A percentile compares a stretch with the other conserved stretches of the same genome.
These are phyloP conservation scores for Aquilaria yunnanensis DNA, from an alignment of 345 rosid genomes.

Conservation along the genomic window DNA sequence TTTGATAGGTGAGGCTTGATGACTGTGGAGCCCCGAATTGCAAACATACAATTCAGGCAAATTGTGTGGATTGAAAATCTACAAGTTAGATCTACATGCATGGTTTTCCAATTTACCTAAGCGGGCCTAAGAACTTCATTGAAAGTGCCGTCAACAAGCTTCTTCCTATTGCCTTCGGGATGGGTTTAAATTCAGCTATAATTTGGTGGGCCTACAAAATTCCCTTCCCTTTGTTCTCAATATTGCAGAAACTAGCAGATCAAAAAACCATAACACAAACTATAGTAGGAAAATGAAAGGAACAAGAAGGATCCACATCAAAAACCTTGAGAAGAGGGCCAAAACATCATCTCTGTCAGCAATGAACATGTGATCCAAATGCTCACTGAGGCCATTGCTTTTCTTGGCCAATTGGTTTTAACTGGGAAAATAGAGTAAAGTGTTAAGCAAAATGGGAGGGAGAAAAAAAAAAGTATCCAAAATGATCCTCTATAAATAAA, in stretches of 20 bases:
- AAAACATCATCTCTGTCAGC: conserved; percentile 58
- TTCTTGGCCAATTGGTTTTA: conserved; percentile 40
- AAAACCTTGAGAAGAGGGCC: conserved; percentile 66
- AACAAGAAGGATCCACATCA: not conserved
- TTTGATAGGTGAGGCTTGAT: too few species aligned
- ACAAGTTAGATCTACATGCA: too few species aligned
- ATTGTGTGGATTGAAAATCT: too few species aligned
- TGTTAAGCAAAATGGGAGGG: too few species aligned
- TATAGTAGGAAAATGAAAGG: not conserved
- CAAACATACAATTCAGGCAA: too few species aligned
- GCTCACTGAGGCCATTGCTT: conserved; percentile 58
- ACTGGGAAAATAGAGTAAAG: not conserved
- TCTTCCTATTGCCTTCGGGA: conserved; percentile 44
- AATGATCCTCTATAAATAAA: conserved; percentile 3
- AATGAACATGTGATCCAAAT: conserved; percentile 58
- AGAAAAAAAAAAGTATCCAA: not conserved
- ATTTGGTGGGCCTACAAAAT: conserved; percentile 68
- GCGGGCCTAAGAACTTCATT: conserved; percentile 56
- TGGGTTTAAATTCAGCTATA: conserved; percentile 65
- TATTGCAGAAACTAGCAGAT: conserved; percentile 22
- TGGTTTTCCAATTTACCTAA: conserved; percentile 34
- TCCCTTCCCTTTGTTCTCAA: conserved; percentile 74
- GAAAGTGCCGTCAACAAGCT: conserved; percentile 52
- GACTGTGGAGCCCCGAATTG: too few species aligned
- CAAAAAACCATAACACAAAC: not conserved